A percentile compares a stretch with the other conserved stretches of the same genome.
Conservation (phyloP, 805 yeast genomes). For the Ogataea henricii region DNA sequence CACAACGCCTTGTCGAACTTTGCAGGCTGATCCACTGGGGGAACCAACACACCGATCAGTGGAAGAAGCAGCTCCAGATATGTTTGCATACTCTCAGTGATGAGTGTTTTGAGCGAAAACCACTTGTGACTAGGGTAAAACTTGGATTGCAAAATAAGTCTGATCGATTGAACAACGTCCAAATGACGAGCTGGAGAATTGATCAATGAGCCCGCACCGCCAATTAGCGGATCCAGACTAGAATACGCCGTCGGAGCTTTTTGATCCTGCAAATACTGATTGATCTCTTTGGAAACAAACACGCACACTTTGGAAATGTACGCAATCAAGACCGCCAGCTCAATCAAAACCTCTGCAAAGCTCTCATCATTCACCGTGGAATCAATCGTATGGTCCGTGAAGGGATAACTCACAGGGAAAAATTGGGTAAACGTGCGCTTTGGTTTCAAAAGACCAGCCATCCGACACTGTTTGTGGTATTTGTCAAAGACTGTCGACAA, state of each 20-base stretch:
- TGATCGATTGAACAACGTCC: slow-evolving; percentile 37
- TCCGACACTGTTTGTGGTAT: slow-evolving; percentile 51
- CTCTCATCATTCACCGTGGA: slow-evolving; percentile 69
- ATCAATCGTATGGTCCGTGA: slow-evolving; percentile 65
- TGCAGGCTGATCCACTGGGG: slow-evolving; percentile 51
- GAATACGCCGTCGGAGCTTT: slow-evolving; percentile 11
- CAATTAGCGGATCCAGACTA: slow-evolving; percentile 15
- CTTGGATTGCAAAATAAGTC: slow-evolving; percentile 51
- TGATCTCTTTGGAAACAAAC: slow-evolving; percentile 10
- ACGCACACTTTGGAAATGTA: slow-evolving; percentile 46
- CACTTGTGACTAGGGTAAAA: slow-evolving; percentile 72
- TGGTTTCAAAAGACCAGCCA: slow-evolving; percentile 46
- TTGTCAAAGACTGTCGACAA: slow-evolving; percentile 52
- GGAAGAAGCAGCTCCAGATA: slow-evolving; percentile 56
- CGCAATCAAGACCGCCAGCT: slow-evolving; percentile 62
- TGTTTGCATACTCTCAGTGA: slow-evolving; percentile 56
- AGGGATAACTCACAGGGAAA: slow-evolving; percentile 71
- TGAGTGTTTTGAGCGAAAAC: slow-evolving; percentile 65
- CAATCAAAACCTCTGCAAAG: slow-evolving; percentile 72
- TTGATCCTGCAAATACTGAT: slow-evolving; percentile 4
- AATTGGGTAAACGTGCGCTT: slow-evolving; percentile 66
- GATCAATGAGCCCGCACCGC: slow-evolving; percentile 10
- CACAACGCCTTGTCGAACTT: slow-evolving; percentile 62
- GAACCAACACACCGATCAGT: slow-evolving; percentile 50
- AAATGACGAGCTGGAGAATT: slow-evolving; percentile 8